phyloP scores from a whole-genome alignment of 2,329 filamentous ascomycete genomes.

The Colletotrichum sp. region DNA sequence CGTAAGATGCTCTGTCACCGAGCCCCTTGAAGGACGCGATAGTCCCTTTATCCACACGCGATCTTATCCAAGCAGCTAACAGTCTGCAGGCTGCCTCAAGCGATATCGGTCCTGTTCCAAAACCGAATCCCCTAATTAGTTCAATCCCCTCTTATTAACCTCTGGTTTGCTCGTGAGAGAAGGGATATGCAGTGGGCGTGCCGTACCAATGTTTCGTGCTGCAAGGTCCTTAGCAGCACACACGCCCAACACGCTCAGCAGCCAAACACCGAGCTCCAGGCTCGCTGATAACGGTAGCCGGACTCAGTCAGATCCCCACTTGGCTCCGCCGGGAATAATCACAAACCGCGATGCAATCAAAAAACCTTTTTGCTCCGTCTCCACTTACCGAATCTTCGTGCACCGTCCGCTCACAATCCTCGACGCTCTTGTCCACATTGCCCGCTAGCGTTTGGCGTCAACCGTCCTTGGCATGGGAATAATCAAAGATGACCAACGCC shows the following conservation, averaged over 20 bases:
- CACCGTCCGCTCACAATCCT: not conserved
- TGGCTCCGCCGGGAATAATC: constrained; percentile 10
- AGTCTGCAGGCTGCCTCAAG: not conserved
- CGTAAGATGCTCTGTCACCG: constrained; percentile 15
- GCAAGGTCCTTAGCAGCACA: not conserved
- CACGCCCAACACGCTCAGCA: not conserved
- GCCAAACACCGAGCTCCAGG: not conserved
- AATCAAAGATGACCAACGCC: not conserved
- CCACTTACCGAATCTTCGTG: not conserved
- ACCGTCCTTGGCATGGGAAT: not conserved
- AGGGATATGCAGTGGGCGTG: not conserved
- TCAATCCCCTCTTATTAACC: constrained; percentile 2
- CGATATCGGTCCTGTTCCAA: not conserved
- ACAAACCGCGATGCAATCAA: not conserved
- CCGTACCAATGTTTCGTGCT: not conserved
- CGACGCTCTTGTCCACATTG: not conserved
- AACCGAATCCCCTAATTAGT: not conserved
- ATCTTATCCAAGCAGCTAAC: not conserved
- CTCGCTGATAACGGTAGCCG: constrained; percentile 5
- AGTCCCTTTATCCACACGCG: not conserved
- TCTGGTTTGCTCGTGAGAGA: not conserved
- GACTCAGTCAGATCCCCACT: not conserved
- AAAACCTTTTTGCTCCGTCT: not conserved
- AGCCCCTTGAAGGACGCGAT: not conserved
- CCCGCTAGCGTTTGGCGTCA: not conserved